These are phyloP conservation scores for Claviceps quebecensis DNA, from an alignment of 2,329 filamentous ascomycete genomes.

Conservation along the genomic window DNA sequence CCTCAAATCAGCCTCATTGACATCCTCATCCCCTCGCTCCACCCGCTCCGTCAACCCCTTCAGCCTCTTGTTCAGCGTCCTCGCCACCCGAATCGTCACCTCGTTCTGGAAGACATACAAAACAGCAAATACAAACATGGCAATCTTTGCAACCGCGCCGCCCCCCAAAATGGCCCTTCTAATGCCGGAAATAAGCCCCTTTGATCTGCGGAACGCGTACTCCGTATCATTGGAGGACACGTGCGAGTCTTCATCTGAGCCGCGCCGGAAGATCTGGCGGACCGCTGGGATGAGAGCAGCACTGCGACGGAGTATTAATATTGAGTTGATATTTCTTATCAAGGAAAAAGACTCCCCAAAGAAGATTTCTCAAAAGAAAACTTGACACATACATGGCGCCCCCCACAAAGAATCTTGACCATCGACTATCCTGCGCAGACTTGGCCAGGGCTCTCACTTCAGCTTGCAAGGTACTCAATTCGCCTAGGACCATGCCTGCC, in stretches of 20 bases:
- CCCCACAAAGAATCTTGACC: conserved; percentile 38
- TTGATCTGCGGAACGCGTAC: conserved; percentile 40
- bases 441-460: conserved; percentile 30
- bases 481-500: conserved; percentile 26
- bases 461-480: conserved; percentile 29
- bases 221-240: conserved; percentile 37
- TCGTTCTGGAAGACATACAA: conserved; percentile 46
- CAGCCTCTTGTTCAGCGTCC: conserved; percentile 35
- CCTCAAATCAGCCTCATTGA: conserved; percentile 35
- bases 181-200: conserved; percentile 35
- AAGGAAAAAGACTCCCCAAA: not conserved
- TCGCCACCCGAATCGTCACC: conserved; percentile 39
- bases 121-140: conserved; percentile 41
- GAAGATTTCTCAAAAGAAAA: not conserved
- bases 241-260: conserved; percentile 22
- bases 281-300: conserved; percentile 38
- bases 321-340: too few species aligned
- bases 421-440: conserved; percentile 33
- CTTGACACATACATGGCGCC: conserved; percentile 32
- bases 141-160: conserved; percentile 32
- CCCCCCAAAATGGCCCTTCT: conserved; percentile 29
- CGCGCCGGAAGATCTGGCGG: conserved; percentile 35
- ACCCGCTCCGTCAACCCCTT: conserved; percentile 33
- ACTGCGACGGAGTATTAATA: conserved; percentile 14
- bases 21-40: conserved; percentile 29